These are phyloP conservation scores for Ilyonectria sp. DNA, from an alignment of 2,329 filamentous ascomycete species.

Conservation along the genomic window DNA sequence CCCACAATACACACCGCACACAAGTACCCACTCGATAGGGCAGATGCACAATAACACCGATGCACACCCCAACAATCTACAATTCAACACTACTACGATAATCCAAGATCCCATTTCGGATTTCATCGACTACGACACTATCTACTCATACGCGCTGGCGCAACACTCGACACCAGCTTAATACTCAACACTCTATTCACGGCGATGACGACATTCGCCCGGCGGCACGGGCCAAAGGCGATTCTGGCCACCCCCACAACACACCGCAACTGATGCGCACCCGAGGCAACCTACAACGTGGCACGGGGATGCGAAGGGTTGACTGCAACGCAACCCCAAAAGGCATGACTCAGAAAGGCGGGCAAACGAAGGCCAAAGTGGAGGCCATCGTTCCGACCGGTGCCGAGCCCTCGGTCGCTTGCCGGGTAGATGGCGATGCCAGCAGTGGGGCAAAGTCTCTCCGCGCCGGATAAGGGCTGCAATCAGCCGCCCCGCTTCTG, in stretches of 20 bases:
- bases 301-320: constrained; percentile 16
- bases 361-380: constrained; percentile 16
- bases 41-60: constrained; percentile 38
- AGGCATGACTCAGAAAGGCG: constrained; percentile 29
- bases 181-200: constrained; percentile 9
- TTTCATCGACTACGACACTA: constrained; percentile 8
- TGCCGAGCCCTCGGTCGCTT: constrained; percentile 35
- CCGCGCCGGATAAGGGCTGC: constrained; percentile 33
- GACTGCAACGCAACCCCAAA: constrained; percentile 15
- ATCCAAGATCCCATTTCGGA: constrained; percentile 9
- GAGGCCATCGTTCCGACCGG: constrained; percentile 36
- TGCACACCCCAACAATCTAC: constrained; percentile 42
- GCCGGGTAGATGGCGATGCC: constrained; percentile 35
- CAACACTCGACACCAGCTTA: constrained; percentile 21
- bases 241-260: constrained; percentile 21
- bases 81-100: constrained; percentile 35
- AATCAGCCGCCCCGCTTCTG: background rate
- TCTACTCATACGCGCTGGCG: constrained; percentile 26
- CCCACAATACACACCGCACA: constrained; percentile 33
- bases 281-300: constrained; percentile 16
- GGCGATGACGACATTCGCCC: constrained; percentile 26
- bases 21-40: constrained; percentile 27
- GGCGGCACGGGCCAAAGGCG: constrained; percentile 2
- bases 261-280: constrained; percentile 10
- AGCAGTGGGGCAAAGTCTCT: constrained; percentile 25